Percentiles rank a stretch among this genome's conserved stretches.
Evolutionary conservation across 1,284 basidiomycete species (phyloP).

Genomic region (Ganoderma lingzhi): DNA sequence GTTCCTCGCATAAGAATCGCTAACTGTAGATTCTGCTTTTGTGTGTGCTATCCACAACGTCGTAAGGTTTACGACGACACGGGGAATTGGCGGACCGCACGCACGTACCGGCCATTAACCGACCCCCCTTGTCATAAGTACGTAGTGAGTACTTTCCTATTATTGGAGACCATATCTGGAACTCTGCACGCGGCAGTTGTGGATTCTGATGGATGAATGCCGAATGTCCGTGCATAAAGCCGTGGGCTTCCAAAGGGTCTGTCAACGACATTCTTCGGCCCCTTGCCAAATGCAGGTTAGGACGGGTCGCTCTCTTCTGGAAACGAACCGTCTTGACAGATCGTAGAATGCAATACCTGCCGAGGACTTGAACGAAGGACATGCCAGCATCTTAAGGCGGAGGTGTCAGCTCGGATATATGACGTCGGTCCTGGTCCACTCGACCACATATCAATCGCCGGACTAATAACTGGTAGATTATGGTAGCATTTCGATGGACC

Average conservation of each 20-base stretch:
- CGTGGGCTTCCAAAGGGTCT: background rate
- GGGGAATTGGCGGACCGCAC: background rate
- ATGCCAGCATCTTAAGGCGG: background rate
- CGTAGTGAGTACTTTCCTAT: background rate
- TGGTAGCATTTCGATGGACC: background rate
- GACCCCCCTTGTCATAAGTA: background rate
- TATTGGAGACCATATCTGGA: background rate
- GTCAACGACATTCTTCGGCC: background rate
- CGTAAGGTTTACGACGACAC: background rate
- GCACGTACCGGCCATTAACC: background rate
- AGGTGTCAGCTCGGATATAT: background rate
- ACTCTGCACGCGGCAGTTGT: background rate
- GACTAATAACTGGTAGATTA: background rate
- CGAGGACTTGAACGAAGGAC: conserved; percentile 6
- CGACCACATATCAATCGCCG: background rate
- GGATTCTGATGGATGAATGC: background rate
- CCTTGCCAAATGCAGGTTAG: background rate
- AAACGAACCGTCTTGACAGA: conserved; percentile 2
- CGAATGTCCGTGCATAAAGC: background rate
- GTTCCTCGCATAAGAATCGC: background rate
- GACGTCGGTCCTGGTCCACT: background rate
- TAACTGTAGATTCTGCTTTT: background rate
- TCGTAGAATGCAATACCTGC: background rate
- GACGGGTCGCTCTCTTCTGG: no score
- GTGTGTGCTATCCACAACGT: background rate